Percentiles rank a stretch among this genome's conserved stretches.
phyloP scores from a whole-genome alignment of 495 filamentous ascomycete species.

The Schizothecium vesticola region DNA sequence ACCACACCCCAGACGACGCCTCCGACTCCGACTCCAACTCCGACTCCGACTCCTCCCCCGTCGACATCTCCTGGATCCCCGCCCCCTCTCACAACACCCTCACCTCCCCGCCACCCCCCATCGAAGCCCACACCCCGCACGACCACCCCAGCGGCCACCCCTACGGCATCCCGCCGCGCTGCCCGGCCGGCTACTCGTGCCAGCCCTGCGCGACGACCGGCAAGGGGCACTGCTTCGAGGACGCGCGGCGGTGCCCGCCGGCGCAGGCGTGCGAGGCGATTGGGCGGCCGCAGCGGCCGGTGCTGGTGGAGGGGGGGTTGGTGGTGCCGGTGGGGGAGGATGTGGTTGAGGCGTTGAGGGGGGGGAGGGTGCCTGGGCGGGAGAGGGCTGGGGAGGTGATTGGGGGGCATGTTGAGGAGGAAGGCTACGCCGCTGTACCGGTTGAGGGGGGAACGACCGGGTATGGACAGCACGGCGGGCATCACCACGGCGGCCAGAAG shows the following conservation, averaged over 20 bases:
- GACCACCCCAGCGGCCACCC: neutral
- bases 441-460: too few relatives aligned
- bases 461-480: too few relatives aligned
- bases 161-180: neutral
- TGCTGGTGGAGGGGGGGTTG: neutral
- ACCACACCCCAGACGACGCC: neutral
- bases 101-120: neutral
- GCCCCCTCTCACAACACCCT: neutral
- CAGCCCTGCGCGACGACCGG: constrained; percentile 3
- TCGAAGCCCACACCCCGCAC: neutral
- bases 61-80: neutral
- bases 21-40: too few relatives aligned
- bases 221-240: neutral
- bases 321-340: neutral
- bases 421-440: too few relatives aligned
- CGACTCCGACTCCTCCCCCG: too few relatives aligned
- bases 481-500: too few relatives aligned
- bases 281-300: too few relatives aligned
- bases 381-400: too few relatives aligned
- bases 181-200: constrained; percentile 15
- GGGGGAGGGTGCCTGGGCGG: too few relatives aligned
- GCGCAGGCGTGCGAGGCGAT: neutral
- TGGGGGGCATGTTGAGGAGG: too few relatives aligned
- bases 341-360: neutral
- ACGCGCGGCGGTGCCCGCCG: neutral